A percentile compares a stretch with the other conserved stretches of the same genome.
Conservation (phyloP, 208 protist species). For the Acanthamoeba healyi region DNA sequence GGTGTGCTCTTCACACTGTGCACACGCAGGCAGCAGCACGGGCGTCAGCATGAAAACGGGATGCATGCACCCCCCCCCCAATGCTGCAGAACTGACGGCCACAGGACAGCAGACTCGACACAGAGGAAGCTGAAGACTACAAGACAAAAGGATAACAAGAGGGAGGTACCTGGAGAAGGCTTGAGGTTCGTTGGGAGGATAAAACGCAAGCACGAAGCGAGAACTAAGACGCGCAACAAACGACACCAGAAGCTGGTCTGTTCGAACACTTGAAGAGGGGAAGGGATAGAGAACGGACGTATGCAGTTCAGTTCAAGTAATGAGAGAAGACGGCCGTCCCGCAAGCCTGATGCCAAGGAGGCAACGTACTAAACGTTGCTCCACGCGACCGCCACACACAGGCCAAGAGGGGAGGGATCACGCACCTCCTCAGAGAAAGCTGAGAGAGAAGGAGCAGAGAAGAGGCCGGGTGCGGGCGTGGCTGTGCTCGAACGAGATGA, state of each 20-base stretch:
- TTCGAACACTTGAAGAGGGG: background rate
- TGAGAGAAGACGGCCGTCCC: too few relatives aligned
- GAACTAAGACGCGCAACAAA: background rate
- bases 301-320: background rate
- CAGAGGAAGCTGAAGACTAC: too few relatives aligned
- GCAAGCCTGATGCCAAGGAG: too few relatives aligned
- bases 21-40: too few relatives aligned
- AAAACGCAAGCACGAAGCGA: background rate
- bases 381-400: too few relatives aligned
- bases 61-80: too few relatives aligned
- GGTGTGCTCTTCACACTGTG: too few relatives aligned
- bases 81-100: too few relatives aligned
- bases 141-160: background rate
- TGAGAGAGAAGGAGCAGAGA: background rate
- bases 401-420: background rate
- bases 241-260: background rate
- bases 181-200: background rate
- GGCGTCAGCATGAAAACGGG: too few relatives aligned
- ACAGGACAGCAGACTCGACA: too few relatives aligned
- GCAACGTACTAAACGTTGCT: too few relatives aligned
- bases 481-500: background rate
- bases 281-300: background rate
- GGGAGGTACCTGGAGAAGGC: too few relatives aligned
- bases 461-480: background rate
- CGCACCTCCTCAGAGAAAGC: background rate